phyloP scores from a whole-genome alignment of 1,284 basidiomycete species.

The Phlebopus sp. region DNA sequence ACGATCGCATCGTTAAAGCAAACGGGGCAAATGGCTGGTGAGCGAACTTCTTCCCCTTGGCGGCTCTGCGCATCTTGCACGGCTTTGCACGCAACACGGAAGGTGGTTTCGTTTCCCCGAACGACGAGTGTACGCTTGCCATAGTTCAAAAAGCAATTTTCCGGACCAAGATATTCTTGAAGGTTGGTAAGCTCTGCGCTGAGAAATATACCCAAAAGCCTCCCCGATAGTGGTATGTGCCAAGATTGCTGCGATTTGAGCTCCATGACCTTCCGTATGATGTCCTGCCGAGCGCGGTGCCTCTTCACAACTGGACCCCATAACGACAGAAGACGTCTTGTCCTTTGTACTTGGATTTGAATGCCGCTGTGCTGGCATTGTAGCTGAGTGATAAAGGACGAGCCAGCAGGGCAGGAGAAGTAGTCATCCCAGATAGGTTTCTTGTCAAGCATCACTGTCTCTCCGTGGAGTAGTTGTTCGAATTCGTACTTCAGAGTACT shows the following conservation, averaged over 20 bases:
- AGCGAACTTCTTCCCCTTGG: conserved; percentile 20
- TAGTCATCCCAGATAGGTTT: conserved; percentile 62
- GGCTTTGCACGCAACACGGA: conserved; percentile 37
- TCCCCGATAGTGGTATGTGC: conserved; percentile 44
- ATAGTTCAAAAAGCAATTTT: conserved; percentile 38
- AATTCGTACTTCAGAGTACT: conserved; percentile 54
- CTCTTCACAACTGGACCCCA: conserved; percentile 47
- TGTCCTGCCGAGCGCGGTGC: conserved; percentile 36
- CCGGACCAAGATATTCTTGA: conserved; percentile 38
- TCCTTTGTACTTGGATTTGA: conserved; percentile 41
- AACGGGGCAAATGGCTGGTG: conserved; percentile 28
- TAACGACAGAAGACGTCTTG: conserved; percentile 46
- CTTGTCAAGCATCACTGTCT: conserved; percentile 48
- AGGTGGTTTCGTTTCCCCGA: conserved; percentile 34
- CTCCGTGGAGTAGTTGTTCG: conserved; percentile 58
- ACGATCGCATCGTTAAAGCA: conserved; percentile 47
- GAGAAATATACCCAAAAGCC: conserved; percentile 44
- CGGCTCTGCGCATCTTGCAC: conserved; percentile 36
- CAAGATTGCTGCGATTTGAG: conserved; percentile 41
- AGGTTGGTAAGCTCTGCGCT: conserved; percentile 39
- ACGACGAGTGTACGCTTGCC: conserved; percentile 31
- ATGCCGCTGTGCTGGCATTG: conserved; percentile 37
- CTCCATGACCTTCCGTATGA: conserved; percentile 44
- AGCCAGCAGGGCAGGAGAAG: conserved; percentile 44
- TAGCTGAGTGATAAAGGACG: conserved; percentile 42